A percentile compares a stretch with the other conserved stretches of the same genome.
Evolutionary conservation across 2,329 filamentous ascomycete species (phyloP).

Genomic region (Alternaria brassicae): DNA sequence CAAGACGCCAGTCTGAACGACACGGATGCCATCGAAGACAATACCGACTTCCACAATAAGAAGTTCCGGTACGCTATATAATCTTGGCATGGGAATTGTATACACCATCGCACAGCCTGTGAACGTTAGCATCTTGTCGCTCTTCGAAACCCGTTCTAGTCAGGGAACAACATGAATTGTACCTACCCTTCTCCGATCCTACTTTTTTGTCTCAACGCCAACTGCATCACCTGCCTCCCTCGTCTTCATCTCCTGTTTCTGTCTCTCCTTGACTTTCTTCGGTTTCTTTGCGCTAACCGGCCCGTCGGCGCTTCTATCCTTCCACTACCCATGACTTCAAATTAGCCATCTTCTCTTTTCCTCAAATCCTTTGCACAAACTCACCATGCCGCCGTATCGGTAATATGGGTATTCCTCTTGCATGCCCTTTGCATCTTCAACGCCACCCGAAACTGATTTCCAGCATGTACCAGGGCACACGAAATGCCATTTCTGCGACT

Average conservation of each 20-base stretch:
- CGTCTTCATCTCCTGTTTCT: slow-evolving; percentile 24
- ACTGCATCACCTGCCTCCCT: not conserved
- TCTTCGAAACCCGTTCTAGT: not conserved
- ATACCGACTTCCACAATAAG: slow-evolving; percentile 6
- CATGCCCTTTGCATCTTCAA: slow-evolving; percentile 48
- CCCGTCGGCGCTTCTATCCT: slow-evolving; percentile 51
- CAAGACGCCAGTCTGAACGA: not conserved
- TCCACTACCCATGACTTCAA: slow-evolving; percentile 45
- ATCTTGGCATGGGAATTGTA: not conserved
- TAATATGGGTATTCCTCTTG: slow-evolving; percentile 27
- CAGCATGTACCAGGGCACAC: slow-evolving; percentile 55
- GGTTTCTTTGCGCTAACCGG: slow-evolving; percentile 53
- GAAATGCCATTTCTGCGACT: slow-evolving; percentile 52
- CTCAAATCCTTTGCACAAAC: slow-evolving; percentile 27
- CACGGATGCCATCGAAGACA: slow-evolving; percentile 2
- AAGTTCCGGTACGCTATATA: slow-evolving; percentile 9
- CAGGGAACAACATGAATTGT: not conserved
- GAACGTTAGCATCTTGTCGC: not conserved
- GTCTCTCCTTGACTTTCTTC: slow-evolving; percentile 48
- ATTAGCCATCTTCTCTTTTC: not conserved
- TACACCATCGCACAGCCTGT: not conserved
- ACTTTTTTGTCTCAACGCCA: not conserved
- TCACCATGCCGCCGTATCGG: slow-evolving; percentile 45
- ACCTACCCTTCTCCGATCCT: not conserved
- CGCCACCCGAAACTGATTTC: slow-evolving; percentile 53